These are phyloP conservation scores for Pisolithus thermaeus DNA, from an alignment of 1,284 basidiomycete species.

Conservation along the genomic window DNA sequence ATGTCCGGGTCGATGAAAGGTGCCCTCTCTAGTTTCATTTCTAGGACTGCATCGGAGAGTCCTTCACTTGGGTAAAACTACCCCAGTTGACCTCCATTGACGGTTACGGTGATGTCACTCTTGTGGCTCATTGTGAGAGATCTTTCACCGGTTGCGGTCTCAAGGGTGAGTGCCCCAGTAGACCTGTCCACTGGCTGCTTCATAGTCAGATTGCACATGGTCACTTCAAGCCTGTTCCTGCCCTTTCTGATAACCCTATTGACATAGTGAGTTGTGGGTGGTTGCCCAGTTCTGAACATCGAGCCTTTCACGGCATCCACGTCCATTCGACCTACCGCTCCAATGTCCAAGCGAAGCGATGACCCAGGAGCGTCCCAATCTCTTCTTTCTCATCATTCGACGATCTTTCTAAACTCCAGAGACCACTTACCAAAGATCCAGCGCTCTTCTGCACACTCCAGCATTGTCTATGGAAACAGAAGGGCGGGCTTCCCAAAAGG, in stretches of 20 bases:
- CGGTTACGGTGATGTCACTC: too few species aligned
- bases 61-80: too few species aligned
- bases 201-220: slow-evolving; percentile 44
- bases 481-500: slow-evolving; percentile 25
- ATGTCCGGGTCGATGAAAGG: too few species aligned
- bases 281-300: slow-evolving; percentile 36
- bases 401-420: slow-evolving; percentile 25
- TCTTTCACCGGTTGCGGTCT: too few species aligned
- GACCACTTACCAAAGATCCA: slow-evolving; percentile 30
- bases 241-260: slow-evolving; percentile 36
- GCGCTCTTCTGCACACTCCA: slow-evolving; percentile 28
- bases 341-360: too few species aligned
- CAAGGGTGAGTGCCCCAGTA: too few species aligned
- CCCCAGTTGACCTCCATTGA: too few species aligned
- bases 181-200: too few species aligned
- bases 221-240: slow-evolving; percentile 49
- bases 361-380: slow-evolving; percentile 15
- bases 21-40: too few species aligned
- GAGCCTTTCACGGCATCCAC: slow-evolving; percentile 33
- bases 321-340: not conserved
- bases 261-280: slow-evolving; percentile 36
- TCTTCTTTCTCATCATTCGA: too few species aligned
- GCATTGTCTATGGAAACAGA: slow-evolving; percentile 24
- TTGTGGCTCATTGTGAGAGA: too few species aligned
- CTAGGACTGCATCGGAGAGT: too few species aligned